A percentile compares a stretch with the other conserved stretches of the same genome.
phyloP scores from a whole-genome alignment of 768 basidiomycete species.

The Xerocomus spinulosus region DNA sequence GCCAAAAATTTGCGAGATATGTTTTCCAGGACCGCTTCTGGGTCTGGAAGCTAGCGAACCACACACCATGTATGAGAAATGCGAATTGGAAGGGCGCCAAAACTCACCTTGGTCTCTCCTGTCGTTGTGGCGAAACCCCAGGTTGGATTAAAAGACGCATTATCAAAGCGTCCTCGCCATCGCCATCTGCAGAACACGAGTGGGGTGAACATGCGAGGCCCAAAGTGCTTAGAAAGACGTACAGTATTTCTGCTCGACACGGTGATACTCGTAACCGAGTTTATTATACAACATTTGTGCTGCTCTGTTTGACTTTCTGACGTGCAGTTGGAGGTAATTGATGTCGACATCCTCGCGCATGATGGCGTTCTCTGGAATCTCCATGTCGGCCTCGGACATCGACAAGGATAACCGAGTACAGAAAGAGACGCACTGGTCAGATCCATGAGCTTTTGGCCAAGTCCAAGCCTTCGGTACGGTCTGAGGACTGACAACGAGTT shows the following conservation, averaged over 20 bases:
- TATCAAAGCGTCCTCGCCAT: slow-evolving; percentile 23
- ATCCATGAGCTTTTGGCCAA: slow-evolving; percentile 27
- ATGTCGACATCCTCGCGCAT: slow-evolving; percentile 11
- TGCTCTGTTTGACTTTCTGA: slow-evolving; percentile 26
- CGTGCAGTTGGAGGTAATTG: slow-evolving; percentile 25
- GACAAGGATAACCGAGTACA: neutral
- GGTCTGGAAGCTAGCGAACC: slow-evolving; percentile 2
- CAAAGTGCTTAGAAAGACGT: slow-evolving; percentile 6
- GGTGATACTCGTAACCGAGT: slow-evolving; percentile 21
- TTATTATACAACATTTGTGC: slow-evolving; percentile 22
- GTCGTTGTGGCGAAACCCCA: neutral
- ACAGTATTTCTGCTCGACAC: slow-evolving; percentile 24
- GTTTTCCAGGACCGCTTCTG: slow-evolving; percentile 3
- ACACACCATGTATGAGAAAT: neutral
- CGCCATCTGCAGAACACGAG: slow-evolving; percentile 19
- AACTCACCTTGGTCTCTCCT: slow-evolving; percentile 12
- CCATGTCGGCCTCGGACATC: slow-evolving; percentile 1
- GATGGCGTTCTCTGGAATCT: slow-evolving; percentile 23
- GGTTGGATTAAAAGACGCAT: slow-evolving; percentile 19
- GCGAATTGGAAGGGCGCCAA: neutral
- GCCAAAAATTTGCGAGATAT: slow-evolving; percentile 14
- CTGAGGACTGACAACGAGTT: slow-evolving; percentile 28
- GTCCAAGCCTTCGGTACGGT: slow-evolving; percentile 27
- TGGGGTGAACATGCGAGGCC: neutral
- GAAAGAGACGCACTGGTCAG: slow-evolving; percentile 18